phyloP scores from a whole-genome alignment of 192 early-diverging fungal species.

The Diversispora epigaea region DNA sequence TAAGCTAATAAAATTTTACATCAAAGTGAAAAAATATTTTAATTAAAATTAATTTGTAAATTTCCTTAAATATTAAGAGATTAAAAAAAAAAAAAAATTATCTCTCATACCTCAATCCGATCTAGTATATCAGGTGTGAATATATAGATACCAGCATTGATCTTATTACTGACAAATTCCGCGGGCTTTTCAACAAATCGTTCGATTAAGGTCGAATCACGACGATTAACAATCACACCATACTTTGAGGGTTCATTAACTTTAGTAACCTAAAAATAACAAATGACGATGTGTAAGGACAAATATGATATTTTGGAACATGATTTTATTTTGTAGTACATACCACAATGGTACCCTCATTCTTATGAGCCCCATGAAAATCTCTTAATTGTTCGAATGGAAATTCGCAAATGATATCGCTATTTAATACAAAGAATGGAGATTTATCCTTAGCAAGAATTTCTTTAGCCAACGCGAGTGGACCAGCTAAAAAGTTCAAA shows the following conservation, averaged over 20 bases:
- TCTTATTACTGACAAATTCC: conserved; percentile 94
- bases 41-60: background rate
- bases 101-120: conserved; percentile 74
- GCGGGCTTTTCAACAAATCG: conserved; percentile 98
- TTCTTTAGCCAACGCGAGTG: conserved; percentile 89
- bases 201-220: conserved; percentile 73
- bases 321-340: conserved; percentile 17
- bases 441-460: conserved; percentile 88
- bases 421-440: conserved; percentile 99
- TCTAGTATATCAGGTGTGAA: conserved; percentile 89
- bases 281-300: background rate
- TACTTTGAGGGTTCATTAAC: conserved; percentile 99
- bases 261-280: conserved; percentile 68
- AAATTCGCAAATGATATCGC: conserved; percentile 98
- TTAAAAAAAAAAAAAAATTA: background rate
- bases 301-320: background rate
- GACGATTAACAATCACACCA: conserved; percentile 92
- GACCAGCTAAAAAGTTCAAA: conserved; percentile 61
- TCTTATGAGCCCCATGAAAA: conserved; percentile 90
- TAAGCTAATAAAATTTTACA: conserved; percentile 70
- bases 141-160: conserved; percentile 99
- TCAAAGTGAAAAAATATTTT: background rate
- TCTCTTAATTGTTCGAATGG: conserved; percentile 86
- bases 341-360: conserved; percentile 93
- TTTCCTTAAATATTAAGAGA: background rate